Conservation (phyloP, 192 early-diverging fungal genomes). For the Backusella liffmaniae region DNA sequence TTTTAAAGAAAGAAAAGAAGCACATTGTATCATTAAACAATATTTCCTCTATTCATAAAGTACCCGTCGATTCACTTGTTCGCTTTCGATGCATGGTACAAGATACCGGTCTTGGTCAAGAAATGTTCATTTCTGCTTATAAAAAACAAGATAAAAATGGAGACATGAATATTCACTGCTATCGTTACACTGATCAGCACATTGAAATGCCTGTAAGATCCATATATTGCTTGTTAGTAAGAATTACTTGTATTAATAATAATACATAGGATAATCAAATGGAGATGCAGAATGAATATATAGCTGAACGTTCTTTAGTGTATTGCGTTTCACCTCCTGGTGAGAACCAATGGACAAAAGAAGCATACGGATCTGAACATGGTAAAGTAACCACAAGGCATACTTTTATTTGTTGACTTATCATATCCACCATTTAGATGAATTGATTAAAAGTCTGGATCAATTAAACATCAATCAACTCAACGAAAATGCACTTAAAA, state of each 20-base stretch:
- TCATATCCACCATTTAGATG: neutral
- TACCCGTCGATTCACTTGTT: conserved; percentile 50
- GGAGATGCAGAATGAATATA: conserved; percentile 20
- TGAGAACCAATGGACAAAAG: conserved; percentile 59
- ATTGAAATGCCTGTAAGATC: conserved; percentile 29
- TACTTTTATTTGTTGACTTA: neutral
- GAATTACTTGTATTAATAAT: no score
- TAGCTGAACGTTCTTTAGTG: conserved; percentile 58
- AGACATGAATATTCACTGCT: conserved; percentile 23
- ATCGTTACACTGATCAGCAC: conserved; percentile 46
- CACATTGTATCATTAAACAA: conserved; percentile 50
- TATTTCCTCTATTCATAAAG: conserved; percentile 22
- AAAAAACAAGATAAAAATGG: conserved; percentile 22
- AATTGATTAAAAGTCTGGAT: conserved; percentile 9
- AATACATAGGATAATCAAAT: neutral
- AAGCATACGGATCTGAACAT: conserved; percentile 23
- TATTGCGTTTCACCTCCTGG: conserved; percentile 77
- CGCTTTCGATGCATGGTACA: conserved; percentile 83
- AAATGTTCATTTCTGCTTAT: conserved; percentile 49
- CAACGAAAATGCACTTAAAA: conserved; percentile 27
- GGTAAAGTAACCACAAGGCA: neutral
- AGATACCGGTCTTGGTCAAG: conserved; percentile 73
- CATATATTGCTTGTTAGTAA: neutral
- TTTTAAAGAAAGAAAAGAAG: conserved; percentile 8
- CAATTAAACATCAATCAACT: conserved; percentile 7